These are phyloP conservation scores for Pythium dissimile DNA, from an alignment of 352 stramenopile species.

Conservation along the genomic window DNA sequence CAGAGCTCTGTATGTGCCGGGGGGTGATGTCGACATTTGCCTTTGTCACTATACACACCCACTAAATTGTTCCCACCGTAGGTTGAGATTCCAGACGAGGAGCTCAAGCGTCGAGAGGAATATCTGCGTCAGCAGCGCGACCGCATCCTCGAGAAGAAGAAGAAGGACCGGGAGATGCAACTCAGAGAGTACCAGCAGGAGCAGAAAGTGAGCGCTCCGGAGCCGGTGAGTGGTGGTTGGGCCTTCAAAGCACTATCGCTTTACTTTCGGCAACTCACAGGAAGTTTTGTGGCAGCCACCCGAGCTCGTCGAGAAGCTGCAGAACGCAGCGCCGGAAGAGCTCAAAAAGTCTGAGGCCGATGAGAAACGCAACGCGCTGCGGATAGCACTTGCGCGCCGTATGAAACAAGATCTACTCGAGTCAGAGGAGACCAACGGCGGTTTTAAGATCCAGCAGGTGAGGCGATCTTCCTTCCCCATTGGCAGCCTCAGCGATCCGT, in stretches of 20 bases:
- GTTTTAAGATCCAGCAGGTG: constrained; percentile 61
- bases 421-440: constrained; percentile 15
- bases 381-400: constrained; percentile 61
- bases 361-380: constrained; percentile 62
- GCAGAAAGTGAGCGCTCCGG: constrained; percentile 54
- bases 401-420: constrained; percentile 84
- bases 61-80: constrained; percentile 6
- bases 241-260: background rate
- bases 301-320: constrained; percentile 64
- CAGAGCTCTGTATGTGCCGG: too few relatives aligned
- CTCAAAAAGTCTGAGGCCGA: constrained; percentile 67
- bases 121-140: constrained; percentile 76
- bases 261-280: too few relatives aligned
- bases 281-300: constrained; percentile 23
- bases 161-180: constrained; percentile 60
- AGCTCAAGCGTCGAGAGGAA: constrained; percentile 70
- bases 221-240: constrained; percentile 31
- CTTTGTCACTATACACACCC: background rate
- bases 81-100: constrained; percentile 63
- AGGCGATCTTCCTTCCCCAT: too few relatives aligned
- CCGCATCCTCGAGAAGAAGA: constrained; percentile 80
- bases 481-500: background rate
- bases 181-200: constrained; percentile 78
- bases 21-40: background rate
- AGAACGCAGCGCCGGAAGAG: constrained; percentile 48